These are phyloP conservation scores for Sistotremastrum niveocremeum DNA, from an alignment of 768 basidiomycete genomes.

Conservation along the genomic window DNA sequence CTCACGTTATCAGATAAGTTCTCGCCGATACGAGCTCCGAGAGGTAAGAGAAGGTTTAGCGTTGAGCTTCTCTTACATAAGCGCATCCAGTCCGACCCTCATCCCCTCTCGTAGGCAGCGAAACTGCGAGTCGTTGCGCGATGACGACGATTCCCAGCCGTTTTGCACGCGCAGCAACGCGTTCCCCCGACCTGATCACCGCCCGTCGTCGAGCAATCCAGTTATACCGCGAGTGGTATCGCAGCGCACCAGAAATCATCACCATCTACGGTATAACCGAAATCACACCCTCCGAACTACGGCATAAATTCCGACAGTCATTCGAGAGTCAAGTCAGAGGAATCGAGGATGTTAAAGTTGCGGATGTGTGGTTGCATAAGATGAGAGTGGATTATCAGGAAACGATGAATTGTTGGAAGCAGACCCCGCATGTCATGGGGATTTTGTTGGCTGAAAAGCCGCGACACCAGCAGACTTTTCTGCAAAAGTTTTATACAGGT, in stretches of 20 bases:
- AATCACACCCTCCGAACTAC: conserved; percentile 60
- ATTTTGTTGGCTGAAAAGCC: conserved; percentile 36
- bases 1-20: no score
- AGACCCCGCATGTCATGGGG: conserved; percentile 67
- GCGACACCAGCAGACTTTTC: conserved; percentile 41
- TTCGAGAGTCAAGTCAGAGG: conserved; percentile 72
- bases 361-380: conserved; percentile 82
- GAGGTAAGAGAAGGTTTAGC: no score
- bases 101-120: no score
- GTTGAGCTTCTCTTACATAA: no score
- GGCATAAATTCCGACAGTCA: conserved; percentile 69
- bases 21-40: no score
- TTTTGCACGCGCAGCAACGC: no score
- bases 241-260: conserved; percentile 85
- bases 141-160: no score
- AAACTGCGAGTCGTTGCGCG: no score
- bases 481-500: conserved; percentile 83
- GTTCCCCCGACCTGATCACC: no score
- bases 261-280: conserved; percentile 63
- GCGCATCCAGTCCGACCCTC: no score
- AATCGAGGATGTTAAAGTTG: conserved; percentile 65
- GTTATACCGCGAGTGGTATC: conserved; percentile 89
- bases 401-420: conserved; percentile 89
- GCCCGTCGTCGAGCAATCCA: conserved; percentile 56
- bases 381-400: conserved; percentile 84